A percentile compares a stretch with the other conserved stretches of the same genome.
These are phyloP conservation scores for Pelargonium fulgidum DNA, from an alignment of 441 rosid genomes.

Conservation along the genomic window DNA sequence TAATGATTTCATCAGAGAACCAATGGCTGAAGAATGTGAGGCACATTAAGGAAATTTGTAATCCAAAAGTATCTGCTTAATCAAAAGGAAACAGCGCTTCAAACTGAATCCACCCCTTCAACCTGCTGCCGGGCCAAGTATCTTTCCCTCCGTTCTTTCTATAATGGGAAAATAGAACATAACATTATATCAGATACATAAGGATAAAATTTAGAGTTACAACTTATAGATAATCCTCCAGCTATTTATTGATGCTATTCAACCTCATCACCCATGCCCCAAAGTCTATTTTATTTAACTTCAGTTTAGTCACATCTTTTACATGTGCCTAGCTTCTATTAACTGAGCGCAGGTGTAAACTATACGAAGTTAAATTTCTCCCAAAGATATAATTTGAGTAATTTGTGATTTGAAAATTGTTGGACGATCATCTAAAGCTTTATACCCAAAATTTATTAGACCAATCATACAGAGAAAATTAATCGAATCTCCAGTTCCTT, in stretches of 20 bases:
- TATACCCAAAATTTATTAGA: not conserved
- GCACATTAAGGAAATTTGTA: slow-evolving; percentile 12
- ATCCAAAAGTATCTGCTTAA: slow-evolving; percentile 11
- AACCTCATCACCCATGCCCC: no score
- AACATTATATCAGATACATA: slow-evolving; percentile 1
- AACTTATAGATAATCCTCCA: no score
- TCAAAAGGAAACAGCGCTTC: slow-evolving; percentile 12
- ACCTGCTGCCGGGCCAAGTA: slow-evolving; percentile 49
- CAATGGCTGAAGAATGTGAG: slow-evolving; percentile 8
- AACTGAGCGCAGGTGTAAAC: no score
- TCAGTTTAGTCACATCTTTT: no score
- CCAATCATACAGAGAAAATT: not conserved
- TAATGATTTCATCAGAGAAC: slow-evolving; percentile 2
- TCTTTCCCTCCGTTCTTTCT: slow-evolving; percentile 58
- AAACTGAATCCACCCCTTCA: slow-evolving; percentile 38
- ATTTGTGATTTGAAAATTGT: no score
- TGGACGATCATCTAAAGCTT: no score
- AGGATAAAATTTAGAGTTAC: not conserved
- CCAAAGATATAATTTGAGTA: no score
- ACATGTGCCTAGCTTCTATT: no score
- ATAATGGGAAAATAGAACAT: slow-evolving; percentile 2
- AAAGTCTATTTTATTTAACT: no score
- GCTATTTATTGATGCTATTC: no score
- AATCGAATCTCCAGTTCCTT: slow-evolving; percentile 17
- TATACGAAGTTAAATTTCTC: no score